A percentile compares a stretch with the other conserved stretches of the same genome.
Evolutionary conservation across 1,139 yeast species (phyloP).

Genomic region (Taphrina communis): DNA sequence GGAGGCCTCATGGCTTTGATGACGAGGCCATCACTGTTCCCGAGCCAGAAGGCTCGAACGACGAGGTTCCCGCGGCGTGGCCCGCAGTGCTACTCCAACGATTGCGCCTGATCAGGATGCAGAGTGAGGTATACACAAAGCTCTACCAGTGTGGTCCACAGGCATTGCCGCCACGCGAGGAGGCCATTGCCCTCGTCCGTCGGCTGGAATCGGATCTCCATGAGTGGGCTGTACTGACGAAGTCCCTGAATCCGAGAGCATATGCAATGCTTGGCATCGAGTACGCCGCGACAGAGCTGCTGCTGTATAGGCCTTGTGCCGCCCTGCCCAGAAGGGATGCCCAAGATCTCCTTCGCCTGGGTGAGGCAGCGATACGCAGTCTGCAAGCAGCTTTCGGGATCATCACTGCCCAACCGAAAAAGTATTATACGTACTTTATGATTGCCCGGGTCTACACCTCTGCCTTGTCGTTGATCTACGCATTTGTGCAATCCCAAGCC

Average conservation of each 20-base stretch:
- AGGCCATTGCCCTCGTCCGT: neutral
- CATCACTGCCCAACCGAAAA: neutral
- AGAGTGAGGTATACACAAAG: conserved; percentile 14
- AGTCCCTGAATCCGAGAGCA: conserved; percentile 3
- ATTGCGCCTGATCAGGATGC: conserved; percentile 12
- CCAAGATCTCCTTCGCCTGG: conserved; percentile 1
- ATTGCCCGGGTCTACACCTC: conserved; percentile 21
- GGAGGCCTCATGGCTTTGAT: conserved; percentile 26
- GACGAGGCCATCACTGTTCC: conserved; percentile 8
- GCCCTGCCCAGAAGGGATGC: neutral
- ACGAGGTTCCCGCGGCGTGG: conserved; percentile 1
- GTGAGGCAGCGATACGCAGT: neutral
- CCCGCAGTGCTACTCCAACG: conserved; percentile 6
- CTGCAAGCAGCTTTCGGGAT: neutral
- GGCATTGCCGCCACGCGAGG: neutral
- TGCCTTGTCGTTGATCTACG: conserved; percentile 15
- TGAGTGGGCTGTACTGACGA: neutral
- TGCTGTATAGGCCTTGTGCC: conserved; percentile 10
- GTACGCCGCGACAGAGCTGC: conserved; percentile 1
- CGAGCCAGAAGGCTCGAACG: neutral
- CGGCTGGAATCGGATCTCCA: neutral
- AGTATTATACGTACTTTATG: conserved; percentile 2
- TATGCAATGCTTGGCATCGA: conserved; percentile 1
- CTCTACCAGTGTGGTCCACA: neutral
- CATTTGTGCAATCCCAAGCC: neutral